A percentile compares a stretch with the other conserved stretches of the same genome.
Evolutionary conservation across 169 alveolate species (phyloP).

Genomic region (Perkinsus chesapeaki): DNA sequence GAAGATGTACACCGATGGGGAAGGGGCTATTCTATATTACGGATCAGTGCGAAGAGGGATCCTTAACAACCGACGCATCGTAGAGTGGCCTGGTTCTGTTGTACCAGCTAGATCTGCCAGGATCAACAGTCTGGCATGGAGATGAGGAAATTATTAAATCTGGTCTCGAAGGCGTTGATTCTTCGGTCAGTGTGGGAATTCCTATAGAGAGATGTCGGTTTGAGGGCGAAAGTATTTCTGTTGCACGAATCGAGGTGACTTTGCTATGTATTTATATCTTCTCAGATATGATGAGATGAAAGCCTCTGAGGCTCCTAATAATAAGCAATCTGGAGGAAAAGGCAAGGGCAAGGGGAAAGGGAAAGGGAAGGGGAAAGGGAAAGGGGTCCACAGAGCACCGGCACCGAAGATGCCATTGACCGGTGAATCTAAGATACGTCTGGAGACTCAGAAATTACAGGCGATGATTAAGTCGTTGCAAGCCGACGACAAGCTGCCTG

Average conservation of each 20-base stretch:
- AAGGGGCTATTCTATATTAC: too few relatives aligned
- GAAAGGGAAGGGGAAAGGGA: slow-evolving; percentile 35
- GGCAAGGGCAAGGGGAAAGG: slow-evolving; percentile 33
- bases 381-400: neutral
- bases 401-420: neutral
- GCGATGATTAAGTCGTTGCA: slow-evolving; percentile 52
- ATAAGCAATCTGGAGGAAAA: slow-evolving; percentile 14
- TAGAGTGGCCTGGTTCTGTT: too few relatives aligned
- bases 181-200: too few relatives aligned
- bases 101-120: too few relatives aligned
- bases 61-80: too few relatives aligned
- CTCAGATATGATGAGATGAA: neutral
- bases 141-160: too few relatives aligned
- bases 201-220: too few relatives aligned
- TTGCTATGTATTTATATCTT: neutral
- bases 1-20: neutral
- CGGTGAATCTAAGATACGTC: slow-evolving; percentile 23
- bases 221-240: too few relatives aligned
- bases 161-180: too few relatives aligned
- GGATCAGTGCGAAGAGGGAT: too few relatives aligned
- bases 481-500: slow-evolving; percentile 82
- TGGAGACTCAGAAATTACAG: slow-evolving; percentile 65
- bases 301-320: neutral
- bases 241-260: neutral
- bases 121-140: too few relatives aligned